Conservation (phyloP, 1,139 yeast genomes). For the Yamadazyma membranifaciens region DNA sequence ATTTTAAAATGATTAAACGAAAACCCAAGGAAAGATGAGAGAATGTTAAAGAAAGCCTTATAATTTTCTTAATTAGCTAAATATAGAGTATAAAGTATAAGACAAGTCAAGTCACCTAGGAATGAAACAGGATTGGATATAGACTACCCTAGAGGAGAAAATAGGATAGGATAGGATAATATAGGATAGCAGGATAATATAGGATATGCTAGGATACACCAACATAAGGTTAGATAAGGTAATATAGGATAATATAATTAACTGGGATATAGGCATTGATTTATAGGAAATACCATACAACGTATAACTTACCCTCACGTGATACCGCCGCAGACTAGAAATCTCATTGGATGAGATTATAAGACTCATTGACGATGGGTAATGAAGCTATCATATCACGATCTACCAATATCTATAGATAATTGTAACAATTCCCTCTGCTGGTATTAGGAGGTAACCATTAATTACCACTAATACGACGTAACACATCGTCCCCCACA, state of each 20-base stretch:
- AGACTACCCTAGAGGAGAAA: no score
- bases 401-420: no score
- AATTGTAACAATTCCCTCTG: no score
- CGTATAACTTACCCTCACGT: not conserved
- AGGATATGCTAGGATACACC: not conserved
- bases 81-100: no score
- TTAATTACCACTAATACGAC: no score
- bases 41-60: no score
- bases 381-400: not conserved
- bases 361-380: not conserved
- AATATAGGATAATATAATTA: not conserved
- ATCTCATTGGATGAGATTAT: not conserved
- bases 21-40: constrained; percentile 14
- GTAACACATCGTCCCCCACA: not conserved
- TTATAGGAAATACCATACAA: not conserved
- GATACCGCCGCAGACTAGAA: no score
- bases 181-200: not conserved
- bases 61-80: no score
- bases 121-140: constrained; percentile 8
- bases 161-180: not conserved
- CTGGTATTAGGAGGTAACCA: no score
- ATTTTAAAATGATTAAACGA: constrained; percentile 15
- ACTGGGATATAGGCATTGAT: not conserved
- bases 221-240: not conserved
- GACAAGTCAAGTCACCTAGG: no score